Evolutionary conservation across 192 early-diverging fungal genomes (phyloP), one percentile per base, ranked within the genome.

Genomic region (Coemansia aciculifera): DNA sequence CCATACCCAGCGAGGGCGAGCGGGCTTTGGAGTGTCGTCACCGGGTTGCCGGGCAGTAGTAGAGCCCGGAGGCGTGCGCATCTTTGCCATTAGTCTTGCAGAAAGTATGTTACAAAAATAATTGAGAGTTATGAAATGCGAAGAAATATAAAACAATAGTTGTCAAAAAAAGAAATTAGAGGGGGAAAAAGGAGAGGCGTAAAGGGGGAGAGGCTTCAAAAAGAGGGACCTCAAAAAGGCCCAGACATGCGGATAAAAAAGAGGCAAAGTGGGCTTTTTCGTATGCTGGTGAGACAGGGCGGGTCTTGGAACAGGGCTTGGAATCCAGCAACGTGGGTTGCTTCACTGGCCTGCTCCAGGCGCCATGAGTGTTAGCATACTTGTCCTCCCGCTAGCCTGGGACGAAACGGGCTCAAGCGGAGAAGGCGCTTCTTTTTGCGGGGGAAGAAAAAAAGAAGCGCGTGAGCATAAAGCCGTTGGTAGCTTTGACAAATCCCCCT

Each of bases 1-100:
- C 74, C 74, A 75, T 27, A 77, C 62, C 79, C 79, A 82, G 17
- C 52, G 66, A 23, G 54, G 57, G 24, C 40, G 60, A 3, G 24
- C 24, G 60, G 38, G 36, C 38, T 40, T 40, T 62, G 38, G 60
- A 21, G 38, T n/a, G 17, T 62, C 40, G 36, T 23, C n/a, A 17
- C 36, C 36, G n/a, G 37, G 21, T 11, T 62, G 60, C 19, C 9
- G 60, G 36, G 38, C 8, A 40, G 36, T 40, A 8, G 37, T 49
- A 49, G 64, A 34, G 36, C 37, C 51, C 23, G 68, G 61, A 34
- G 68, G 29, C 44, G 73, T 48, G 66, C 78, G 78, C 29, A 65
- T 69, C 51, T 61, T 75, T 40, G 73, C 59, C 78, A 80, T 80
- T 54, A 2, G 29, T 34, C 19, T 51, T 36, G 12, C 3, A 1